Percentiles rank a stretch among this genome's conserved stretches.
phyloP scores from a whole-genome alignment of 1,284 basidiomycete species.

The Xerocomus subilludens region DNA sequence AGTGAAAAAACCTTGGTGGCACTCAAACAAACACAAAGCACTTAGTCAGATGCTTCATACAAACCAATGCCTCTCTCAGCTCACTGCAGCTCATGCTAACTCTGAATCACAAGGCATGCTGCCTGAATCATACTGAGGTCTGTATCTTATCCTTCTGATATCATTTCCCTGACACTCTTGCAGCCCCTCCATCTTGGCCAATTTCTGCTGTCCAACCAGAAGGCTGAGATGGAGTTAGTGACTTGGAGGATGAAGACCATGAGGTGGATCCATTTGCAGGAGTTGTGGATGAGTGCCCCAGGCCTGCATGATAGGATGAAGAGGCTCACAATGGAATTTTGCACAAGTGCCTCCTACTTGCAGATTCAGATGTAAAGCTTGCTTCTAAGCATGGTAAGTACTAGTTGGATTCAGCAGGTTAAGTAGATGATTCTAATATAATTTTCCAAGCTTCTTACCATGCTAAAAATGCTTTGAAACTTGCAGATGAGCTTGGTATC shows the following conservation, averaged over 20 bases:
- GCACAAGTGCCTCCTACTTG: no score
- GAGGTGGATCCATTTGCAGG: background rate
- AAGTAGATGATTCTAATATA: background rate
- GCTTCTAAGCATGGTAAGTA: background rate
- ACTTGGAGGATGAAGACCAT: background rate
- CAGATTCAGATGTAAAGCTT: conserved; percentile 20
- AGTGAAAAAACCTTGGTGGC: conserved; percentile 1
- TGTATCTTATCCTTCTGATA: background rate
- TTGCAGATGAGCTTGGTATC: background rate
- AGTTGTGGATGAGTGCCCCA: no score
- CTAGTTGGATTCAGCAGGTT: background rate
- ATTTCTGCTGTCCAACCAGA: no score
- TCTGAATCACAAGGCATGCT: conserved; percentile 15
- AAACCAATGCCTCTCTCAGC: conserved; percentile 9
- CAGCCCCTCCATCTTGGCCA: background rate
- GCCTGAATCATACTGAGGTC: background rate
- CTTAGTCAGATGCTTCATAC: conserved; percentile 8
- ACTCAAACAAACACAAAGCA: conserved; percentile 5
- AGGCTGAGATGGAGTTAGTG: no score
- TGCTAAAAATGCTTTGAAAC: background rate
- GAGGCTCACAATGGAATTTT: no score
- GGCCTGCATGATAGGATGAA: no score
- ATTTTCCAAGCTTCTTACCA: background rate
- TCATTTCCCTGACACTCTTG: background rate
- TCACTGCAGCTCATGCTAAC: background rate